A percentile compares a stretch with the other conserved stretches of the same genome.
phyloP scores from a whole-genome alignment of 2,329 filamentous ascomycete genomes.

The Calonectria henricotiae region DNA sequence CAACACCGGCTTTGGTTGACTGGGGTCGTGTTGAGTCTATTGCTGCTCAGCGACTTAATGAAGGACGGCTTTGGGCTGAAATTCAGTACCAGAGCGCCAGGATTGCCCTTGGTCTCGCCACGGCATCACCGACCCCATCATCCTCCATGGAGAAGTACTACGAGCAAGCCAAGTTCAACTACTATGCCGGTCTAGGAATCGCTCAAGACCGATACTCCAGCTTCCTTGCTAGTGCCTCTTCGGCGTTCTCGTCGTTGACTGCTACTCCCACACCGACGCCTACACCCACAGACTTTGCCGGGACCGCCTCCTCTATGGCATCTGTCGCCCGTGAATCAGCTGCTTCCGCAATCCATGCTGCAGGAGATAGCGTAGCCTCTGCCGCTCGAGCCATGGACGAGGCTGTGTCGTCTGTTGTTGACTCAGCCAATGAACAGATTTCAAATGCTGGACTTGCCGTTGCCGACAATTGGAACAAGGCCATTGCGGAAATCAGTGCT shows the following conservation, averaged over 20 bases:
- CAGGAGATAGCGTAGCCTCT: conserved; percentile 63
- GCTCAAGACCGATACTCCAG: conserved; percentile 86
- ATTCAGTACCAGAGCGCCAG: conserved; percentile 81
- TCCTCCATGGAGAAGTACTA: conserved; percentile 71
- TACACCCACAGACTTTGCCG: conserved; percentile 70
- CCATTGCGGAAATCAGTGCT: conserved; percentile 76
- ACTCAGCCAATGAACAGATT: conserved; percentile 63
- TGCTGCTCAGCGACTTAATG: conserved; percentile 79
- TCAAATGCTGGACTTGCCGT: conserved; percentile 59
- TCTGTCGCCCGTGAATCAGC: conserved; percentile 67
- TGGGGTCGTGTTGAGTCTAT: conserved; percentile 74
- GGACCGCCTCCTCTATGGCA: conserved; percentile 66
- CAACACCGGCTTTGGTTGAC: conserved; percentile 61
- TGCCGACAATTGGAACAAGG: conserved; percentile 60
- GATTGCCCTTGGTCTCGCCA: conserved; percentile 75
- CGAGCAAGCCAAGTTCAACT: conserved; percentile 76
- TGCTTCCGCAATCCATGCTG: conserved; percentile 59
- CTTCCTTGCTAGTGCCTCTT: conserved; percentile 81
- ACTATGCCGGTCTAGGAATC: conserved; percentile 84
- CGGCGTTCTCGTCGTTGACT: conserved; percentile 74
- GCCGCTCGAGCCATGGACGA: conserved; percentile 60
- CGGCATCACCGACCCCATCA: conserved; percentile 69
- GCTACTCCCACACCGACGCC: conserved; percentile 76
- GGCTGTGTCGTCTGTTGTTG: conserved; percentile 61
- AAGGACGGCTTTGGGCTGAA: conserved; percentile 80